A percentile compares a stretch with the other conserved stretches of the same genome.
Conservation (phyloP, 2,329 filamentous ascomycete species). For the Fusarium sublunatum region DNA sequence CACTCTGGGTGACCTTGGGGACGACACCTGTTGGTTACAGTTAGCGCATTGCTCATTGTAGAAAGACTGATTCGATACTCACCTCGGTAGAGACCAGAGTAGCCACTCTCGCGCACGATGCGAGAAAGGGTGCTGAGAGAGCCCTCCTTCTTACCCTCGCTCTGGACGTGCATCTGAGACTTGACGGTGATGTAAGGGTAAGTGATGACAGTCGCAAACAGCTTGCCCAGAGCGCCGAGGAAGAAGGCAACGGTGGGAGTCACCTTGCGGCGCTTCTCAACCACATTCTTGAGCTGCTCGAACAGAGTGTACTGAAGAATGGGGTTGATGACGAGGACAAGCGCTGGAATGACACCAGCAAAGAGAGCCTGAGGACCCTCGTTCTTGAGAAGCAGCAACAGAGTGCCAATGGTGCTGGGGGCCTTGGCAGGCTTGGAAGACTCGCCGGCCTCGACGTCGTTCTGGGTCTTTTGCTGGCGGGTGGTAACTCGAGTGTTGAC, state of each 20-base stretch:
- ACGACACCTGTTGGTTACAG: slow-evolving; percentile 75
- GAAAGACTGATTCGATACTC: slow-evolving; percentile 47
- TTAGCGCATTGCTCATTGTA: slow-evolving; percentile 2
- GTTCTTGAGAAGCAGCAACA: slow-evolving; percentile 81
- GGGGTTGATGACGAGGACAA: slow-evolving; percentile 96
- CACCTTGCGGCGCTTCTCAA: slow-evolving; percentile 79
- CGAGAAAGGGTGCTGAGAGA: slow-evolving; percentile 81
- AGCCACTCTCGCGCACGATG: slow-evolving; percentile 91
- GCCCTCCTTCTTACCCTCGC: slow-evolving; percentile 80
- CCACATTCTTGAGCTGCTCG: slow-evolving; percentile 93
- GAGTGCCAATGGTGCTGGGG: slow-evolving; percentile 82
- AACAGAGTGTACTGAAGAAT: slow-evolving; percentile 99
- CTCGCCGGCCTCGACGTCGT: slow-evolving; percentile 56
- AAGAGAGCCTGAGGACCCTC: slow-evolving; percentile 90
- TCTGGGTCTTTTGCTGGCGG: slow-evolving; percentile 69
- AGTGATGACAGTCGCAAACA: slow-evolving; percentile 91
- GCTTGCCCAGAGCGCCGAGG: slow-evolving; percentile 91
- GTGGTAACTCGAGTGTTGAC: slow-evolving; percentile 99
- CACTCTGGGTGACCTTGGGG: slow-evolving; percentile 96
- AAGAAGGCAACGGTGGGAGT: slow-evolving; percentile 90
- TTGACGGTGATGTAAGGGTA: slow-evolving; percentile 99
- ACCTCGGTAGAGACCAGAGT: slow-evolving; percentile 92
- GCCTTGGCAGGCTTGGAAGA: slow-evolving; percentile 57
- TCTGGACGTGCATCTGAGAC: slow-evolving; percentile 95
- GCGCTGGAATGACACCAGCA: slow-evolving; percentile 88